Evolutionary conservation across 495 filamentous ascomycete genomes (phyloP).

Genomic region (Achaetomiella virescens): DNA sequence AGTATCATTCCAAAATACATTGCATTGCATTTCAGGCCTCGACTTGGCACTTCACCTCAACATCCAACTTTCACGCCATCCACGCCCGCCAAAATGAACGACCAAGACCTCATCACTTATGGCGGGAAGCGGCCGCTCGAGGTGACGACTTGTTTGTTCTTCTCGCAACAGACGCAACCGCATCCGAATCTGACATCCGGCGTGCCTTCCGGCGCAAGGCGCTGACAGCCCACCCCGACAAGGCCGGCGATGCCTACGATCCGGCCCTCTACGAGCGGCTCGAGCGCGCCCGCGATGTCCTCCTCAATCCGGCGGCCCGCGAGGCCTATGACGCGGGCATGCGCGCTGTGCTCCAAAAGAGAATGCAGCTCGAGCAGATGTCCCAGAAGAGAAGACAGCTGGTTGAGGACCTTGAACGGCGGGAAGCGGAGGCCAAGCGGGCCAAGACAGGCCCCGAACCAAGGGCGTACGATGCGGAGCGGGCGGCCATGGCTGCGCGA

Average conservation of each 20-base stretch:
- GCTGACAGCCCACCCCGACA: conserved; percentile 48
- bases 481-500: conserved; percentile 19
- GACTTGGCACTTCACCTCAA: neutral
- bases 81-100: conserved; percentile 16
- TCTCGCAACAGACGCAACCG: conserved; percentile 35
- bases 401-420: conserved; percentile 35
- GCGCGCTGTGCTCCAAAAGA: conserved; percentile 34
- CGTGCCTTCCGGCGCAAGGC: conserved; percentile 41
- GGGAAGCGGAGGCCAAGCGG: conserved; percentile 27
- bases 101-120: conserved; percentile 34
- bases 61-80: neutral
- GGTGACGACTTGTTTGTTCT: conserved; percentile 43
- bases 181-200: conserved; percentile 39
- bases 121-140: conserved; percentile 35
- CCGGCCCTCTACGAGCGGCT: conserved; percentile 41
- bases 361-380: conserved; percentile 25
- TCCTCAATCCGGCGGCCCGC: conserved; percentile 33
- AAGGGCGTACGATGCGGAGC: conserved; percentile 10
- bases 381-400: conserved; percentile 27
- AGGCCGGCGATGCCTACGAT: conserved; percentile 41
- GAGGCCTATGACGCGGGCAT: conserved; percentile 38
- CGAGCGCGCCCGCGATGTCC: conserved; percentile 42
- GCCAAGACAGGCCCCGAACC: conserved; percentile 10
- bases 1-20: too few species aligned
- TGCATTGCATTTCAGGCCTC: too few species aligned